Conservation (phyloP, 2,329 filamentous ascomycete species). For the Ophiocordyceps unilateralis region DNA sequence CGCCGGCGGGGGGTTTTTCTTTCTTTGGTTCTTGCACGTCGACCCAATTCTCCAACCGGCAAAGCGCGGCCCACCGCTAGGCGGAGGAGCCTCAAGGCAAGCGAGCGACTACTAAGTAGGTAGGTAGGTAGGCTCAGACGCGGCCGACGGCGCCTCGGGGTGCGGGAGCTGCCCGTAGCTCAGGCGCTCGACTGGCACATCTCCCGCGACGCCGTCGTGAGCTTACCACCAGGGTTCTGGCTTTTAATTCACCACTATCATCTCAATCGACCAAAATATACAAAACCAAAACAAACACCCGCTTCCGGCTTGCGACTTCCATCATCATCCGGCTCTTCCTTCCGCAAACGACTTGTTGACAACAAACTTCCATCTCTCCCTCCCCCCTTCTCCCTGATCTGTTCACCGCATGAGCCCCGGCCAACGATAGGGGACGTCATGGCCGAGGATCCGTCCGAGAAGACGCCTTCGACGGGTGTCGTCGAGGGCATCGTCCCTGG, state of each 20-base stretch:
- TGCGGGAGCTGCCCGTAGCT: not conserved
- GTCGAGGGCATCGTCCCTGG: not conserved
- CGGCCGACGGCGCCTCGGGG: not conserved
- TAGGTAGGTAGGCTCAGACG: not conserved
- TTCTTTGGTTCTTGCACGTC: not conserved
- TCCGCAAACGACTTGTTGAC: too few species aligned
- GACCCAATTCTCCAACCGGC: not conserved
- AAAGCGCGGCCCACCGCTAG: too few species aligned
- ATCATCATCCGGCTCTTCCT: not conserved
- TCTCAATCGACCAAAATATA: too few species aligned
- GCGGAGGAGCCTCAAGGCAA: too few species aligned
- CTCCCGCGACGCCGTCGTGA: not conserved
- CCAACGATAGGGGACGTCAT: not conserved
- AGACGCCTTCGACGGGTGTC: not conserved
- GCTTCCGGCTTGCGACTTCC: not conserved
- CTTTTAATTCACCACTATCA: too few species aligned
- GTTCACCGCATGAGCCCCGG: not conserved
- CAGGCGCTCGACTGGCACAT: not conserved
- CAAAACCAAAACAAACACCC: not conserved
- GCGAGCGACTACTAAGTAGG: too few species aligned
- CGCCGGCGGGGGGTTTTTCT: too few species aligned
- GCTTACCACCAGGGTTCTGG: too few species aligned
- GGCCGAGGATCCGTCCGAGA: not conserved
- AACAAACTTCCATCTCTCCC: too few species aligned
- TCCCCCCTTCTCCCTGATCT: not conserved